Evolutionary conservation across 1,284 basidiomycete species (phyloP), one percentile per base, ranked within the genome.

Genomic region (Ganoderma leucocontextum): DNA sequence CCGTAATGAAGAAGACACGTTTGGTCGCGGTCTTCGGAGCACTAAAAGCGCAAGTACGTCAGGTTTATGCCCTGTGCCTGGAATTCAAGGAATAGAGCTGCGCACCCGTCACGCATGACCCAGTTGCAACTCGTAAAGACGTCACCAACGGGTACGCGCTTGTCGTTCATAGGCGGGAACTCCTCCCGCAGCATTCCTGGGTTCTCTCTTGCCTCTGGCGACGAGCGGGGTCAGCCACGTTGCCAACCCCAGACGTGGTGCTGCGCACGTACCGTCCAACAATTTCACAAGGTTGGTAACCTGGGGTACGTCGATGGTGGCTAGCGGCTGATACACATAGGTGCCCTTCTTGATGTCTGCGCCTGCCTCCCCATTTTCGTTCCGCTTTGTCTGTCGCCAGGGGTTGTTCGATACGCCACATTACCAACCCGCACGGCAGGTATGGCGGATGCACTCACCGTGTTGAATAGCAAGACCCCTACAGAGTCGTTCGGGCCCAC

Each of bases 401-500:
- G 47, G 36, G 47, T 39, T 60, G 49, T 33, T 25, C 38, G 63
- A 25, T 65, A 60, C 61, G 68, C 59, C n/a, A 33, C n/a, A 53
- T 63, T 41, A 62, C 38, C 25, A n/a, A 22, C 57, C 0, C 38
- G 22, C 55, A 55, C 39, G 33, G 22, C 47, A 63, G 7, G 29
- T 36, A 35, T 4, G 22, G 22, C 9, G n/a, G 42, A 25, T 44
- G 36, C 33, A 76, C 90, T 85, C 77, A 97, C 95, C 65, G 96
- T 96, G 73, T 99, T 98, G 83, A 93, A 99, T 22, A 99, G 82
- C 74, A 99, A 77, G 52, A 99, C 91, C 2, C 97, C 97, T 57
- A 97, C 91, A 52, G 90, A 89, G 77, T 98, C 96, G 70, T 89
- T 91, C 0, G 96, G 96, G 1, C 94, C 94, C 1, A 91, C 89